These are phyloP conservation scores for Dactylorhiza incarnata DNA, from an alignment of 106 monocot species.

Conservation along the genomic window DNA sequence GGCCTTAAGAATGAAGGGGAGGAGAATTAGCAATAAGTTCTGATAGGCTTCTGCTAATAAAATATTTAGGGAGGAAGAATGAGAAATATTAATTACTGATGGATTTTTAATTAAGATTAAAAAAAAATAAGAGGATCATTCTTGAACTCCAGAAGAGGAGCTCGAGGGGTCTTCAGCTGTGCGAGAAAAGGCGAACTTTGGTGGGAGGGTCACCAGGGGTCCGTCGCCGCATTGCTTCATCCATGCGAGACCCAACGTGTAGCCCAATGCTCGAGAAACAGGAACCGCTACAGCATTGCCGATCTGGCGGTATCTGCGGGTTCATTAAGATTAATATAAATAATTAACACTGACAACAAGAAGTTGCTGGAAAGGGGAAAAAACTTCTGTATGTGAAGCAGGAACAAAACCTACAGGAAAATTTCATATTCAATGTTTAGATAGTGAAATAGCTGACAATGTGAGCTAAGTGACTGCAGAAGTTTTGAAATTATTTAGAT, in stretches of 20 bases:
- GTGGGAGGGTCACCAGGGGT: conserved; percentile 63
- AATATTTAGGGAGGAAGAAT: neutral
- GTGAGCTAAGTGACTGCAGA: too few relatives aligned
- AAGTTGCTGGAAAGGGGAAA: neutral
- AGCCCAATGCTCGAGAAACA: conserved; percentile 66
- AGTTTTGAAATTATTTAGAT: too few relatives aligned
- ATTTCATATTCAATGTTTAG: too few relatives aligned
- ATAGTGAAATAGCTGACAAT: too few relatives aligned
- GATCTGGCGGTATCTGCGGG: conserved; percentile 72
- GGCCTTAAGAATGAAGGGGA: neutral
- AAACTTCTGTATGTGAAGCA: neutral
- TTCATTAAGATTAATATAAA: conserved; percentile 3
- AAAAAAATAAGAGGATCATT: neutral
- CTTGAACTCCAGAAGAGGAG: conserved; percentile 21
- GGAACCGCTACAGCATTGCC: conserved; percentile 91
- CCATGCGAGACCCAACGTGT: conserved; percentile 55
- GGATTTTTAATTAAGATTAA: neutral
- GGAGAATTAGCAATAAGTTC: neutral
- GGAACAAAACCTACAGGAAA: neutral
- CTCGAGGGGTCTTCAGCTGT: conserved; percentile 6
- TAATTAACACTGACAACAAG: neutral
- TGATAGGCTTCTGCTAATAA: neutral
- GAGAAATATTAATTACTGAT: neutral
- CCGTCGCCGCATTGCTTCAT: conserved; percentile 44
- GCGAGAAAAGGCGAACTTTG: conserved; percentile 43